A percentile compares a stretch with the other conserved stretches of the same genome.
Conservation (phyloP, 495 filamentous ascomycete genomes). For the Aspergillus biplanus region DNA sequence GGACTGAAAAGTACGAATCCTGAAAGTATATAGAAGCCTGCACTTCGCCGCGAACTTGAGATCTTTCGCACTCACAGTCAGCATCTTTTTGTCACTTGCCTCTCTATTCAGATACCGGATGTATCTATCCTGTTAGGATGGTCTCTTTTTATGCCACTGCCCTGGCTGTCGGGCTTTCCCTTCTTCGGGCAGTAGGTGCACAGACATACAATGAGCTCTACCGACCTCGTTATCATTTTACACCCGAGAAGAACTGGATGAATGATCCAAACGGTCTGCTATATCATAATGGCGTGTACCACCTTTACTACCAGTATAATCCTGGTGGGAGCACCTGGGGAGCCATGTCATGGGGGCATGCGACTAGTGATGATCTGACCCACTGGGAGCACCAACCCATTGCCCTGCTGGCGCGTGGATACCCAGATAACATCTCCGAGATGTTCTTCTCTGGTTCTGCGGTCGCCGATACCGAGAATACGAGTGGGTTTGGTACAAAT, state of each 20-base stretch:
- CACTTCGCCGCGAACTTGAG: too few species aligned
- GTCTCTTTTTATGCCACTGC: too few species aligned
- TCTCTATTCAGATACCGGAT: too few species aligned
- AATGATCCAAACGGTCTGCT: conserved; percentile 65
- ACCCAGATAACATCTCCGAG: conserved; percentile 46
- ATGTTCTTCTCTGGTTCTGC: conserved; percentile 58
- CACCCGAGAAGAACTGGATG: conserved; percentile 57
- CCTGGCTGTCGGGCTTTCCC: too few species aligned
- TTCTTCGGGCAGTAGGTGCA: too few species aligned
- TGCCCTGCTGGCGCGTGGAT: conserved; percentile 44
- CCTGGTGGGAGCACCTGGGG: conserved; percentile 39
- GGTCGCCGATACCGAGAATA: conserved; percentile 58
- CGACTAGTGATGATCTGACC: conserved; percentile 39
- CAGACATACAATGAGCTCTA: conserved; percentile 30
- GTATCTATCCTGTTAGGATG: too few species aligned
- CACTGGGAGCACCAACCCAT: conserved; percentile 44
- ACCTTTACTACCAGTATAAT: conserved; percentile 48
- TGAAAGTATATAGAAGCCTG: too few species aligned
- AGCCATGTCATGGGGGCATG: conserved; percentile 48
- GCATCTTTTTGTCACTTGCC: too few species aligned
- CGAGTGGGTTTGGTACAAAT: conserved; percentile 57
- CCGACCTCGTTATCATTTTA: conserved; percentile 56
- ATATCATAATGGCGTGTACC: conserved; percentile 37
- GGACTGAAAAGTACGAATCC: too few species aligned
- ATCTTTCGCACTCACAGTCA: too few species aligned